phyloP scores from a whole-genome alignment of 208 protist genomes.

The Acanthamoeba royreba region DNA sequence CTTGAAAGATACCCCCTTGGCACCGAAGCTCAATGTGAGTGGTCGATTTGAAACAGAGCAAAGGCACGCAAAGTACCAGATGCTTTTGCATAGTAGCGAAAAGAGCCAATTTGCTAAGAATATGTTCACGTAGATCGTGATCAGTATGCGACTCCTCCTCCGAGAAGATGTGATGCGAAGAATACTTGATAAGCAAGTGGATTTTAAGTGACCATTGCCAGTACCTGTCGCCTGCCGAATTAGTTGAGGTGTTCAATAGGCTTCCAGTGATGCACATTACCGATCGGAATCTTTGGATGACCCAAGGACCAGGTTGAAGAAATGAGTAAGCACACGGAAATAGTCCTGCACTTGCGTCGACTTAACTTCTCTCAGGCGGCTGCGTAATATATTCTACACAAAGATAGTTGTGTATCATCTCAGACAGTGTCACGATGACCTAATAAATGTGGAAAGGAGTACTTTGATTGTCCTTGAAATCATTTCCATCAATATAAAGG shows the following conservation, averaged over 20 bases:
- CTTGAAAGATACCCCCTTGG: not conserved
- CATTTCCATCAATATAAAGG: conserved; percentile 36
- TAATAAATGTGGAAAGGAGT: not conserved
- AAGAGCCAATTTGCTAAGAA: not conserved
- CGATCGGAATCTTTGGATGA: not conserved
- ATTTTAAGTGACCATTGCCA: conserved; percentile 39
- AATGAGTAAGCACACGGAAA: not conserved
- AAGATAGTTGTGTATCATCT: not conserved
- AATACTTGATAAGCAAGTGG: conserved; percentile 8
- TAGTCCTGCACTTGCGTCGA: not conserved
- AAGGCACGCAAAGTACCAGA: not conserved
- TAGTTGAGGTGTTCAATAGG: too few relatives aligned
- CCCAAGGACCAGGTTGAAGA: conserved; percentile 18
- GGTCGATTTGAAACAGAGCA: not conserved
- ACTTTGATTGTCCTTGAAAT: conserved; percentile 33
- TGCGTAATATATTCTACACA: not conserved
- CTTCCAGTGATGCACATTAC: not conserved
- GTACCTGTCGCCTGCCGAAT: too few relatives aligned
- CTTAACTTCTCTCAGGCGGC: not conserved
- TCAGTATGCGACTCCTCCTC: not conserved
- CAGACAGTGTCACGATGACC: not conserved
- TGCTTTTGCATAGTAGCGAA: conserved; percentile 24
- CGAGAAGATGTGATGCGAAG: not conserved
- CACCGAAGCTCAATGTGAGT: not conserved
- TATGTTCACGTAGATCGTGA: conserved; percentile 32